Evolutionary conservation across 1,284 basidiomycete species (phyloP), one percentile per base, ranked within the genome.

Genomic region (Cutaneotrichosporon cavernicola): DNA sequence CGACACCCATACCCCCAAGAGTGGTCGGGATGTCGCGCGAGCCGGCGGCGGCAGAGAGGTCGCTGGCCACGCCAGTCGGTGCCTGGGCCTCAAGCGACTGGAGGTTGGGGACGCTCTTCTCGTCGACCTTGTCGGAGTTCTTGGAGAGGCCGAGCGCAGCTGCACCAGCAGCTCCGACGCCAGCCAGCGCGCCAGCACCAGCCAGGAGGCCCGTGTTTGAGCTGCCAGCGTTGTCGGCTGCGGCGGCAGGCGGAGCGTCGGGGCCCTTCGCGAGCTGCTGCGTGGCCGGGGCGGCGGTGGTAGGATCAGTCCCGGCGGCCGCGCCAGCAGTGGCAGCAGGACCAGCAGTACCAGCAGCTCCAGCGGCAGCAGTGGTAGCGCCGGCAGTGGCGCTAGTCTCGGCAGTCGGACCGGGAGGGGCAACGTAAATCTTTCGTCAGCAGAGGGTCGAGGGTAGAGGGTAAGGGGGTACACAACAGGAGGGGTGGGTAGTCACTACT

Each of bases 401-500:
- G 46, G 51, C 32, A 46, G 65, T 51, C 5, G 69, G 51, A 7
- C 67, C 49, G 26, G 71, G 47, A 50, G 76, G 76, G 13, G 76
- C 76, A 22, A 71, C 74, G 71, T 77, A 78, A 56, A 78, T 65
- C 70, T 72, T 51, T 4, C 6, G 56, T 52, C 8, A 60, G 58
- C n/a, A 21, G 18, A n/a, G 49, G 21, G 6, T 16, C 6, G 13
- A 47, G 18, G 52, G 30, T 21, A 5, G 30, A 26, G 40, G 30
- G 18, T n/a, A 36, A 5, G 30, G 16, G 40, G 30, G 18, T n/a
- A 36, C 26, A 26, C 26, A 26, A 26, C 26, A 9, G 34, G 34
- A 36, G 47, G 49, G 18, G 46, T 59, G 46, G 56, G 51, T n/a
- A 53, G 30, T 50, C 49, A 30, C 26, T 26, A 26, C 22, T 16